Evolutionary conservation across 129 eudicot genomes (phyloP).

Genomic region (Silybum marianum): DNA sequence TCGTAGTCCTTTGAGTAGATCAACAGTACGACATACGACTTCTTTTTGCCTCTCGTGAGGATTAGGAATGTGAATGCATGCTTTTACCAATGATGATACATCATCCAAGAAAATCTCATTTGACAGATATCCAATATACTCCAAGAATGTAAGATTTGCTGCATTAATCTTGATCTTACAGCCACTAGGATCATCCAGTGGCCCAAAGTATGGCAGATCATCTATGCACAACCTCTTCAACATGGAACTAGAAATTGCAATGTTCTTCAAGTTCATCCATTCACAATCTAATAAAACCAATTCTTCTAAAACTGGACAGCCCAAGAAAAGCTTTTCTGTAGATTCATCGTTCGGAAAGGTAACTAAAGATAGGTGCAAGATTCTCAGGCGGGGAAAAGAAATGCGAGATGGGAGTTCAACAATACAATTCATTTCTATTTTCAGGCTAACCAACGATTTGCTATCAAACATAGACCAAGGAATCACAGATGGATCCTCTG

Average conservation of each 20-base stretch:
- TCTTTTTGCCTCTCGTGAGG: constrained; percentile 26
- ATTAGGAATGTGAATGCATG: constrained; percentile 47
- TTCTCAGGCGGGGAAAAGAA: constrained; percentile 29
- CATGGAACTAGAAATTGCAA: constrained; percentile 21
- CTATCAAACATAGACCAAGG: constrained; percentile 27
- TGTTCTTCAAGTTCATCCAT: constrained; percentile 6
- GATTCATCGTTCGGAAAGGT: constrained; percentile 18
- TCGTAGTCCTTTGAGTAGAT: constrained; percentile 40
- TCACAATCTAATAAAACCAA: constrained; percentile 29
- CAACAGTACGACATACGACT: constrained; percentile 37
- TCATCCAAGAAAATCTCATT: constrained; percentile 40
- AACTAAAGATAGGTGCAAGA: constrained; percentile 25
- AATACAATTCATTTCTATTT: constrained; percentile 19
- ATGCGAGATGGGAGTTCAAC: constrained; percentile 24
- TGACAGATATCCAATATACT: constrained; percentile 44
- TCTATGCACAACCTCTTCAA: constrained; percentile 27
- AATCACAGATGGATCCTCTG: constrained; percentile 19
- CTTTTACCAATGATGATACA: constrained; percentile 39
- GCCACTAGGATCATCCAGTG: constrained; percentile 7
- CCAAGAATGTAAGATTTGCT: constrained; percentile 22
- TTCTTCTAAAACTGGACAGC: constrained; percentile 25
- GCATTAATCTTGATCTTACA: constrained; percentile 35
- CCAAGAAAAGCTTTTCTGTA: constrained; percentile 25
- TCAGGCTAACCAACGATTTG: constrained; percentile 26
- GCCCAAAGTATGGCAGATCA: constrained; percentile 5